Conservation (phyloP, 345 rosid genomes). For the Camelina neglecta region DNA sequence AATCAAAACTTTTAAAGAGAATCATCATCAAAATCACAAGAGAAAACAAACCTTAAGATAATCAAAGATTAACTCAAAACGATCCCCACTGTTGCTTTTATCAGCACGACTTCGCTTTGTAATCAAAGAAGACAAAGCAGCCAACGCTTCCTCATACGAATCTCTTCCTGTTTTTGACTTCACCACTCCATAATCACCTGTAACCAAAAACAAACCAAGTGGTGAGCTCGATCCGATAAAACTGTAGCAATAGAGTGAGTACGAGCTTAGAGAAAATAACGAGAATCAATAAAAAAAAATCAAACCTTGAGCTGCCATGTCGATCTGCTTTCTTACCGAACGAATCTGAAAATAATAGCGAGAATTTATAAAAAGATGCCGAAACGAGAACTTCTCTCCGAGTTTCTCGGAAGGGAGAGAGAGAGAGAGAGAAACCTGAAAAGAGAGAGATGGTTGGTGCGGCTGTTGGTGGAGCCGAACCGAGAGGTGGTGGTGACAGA, state of each 20-base stretch:
- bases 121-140: conserved; percentile 81
- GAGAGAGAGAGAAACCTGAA: conserved; percentile 35
- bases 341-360: conserved; percentile 40
- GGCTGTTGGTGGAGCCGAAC: conserved; percentile 43
- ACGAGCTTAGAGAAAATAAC: conserved; percentile 4
- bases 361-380: not conserved
- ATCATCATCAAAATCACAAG: not conserved
- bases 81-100: conserved; percentile 81
- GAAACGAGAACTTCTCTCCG: conserved; percentile 11
- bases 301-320: conserved; percentile 43
- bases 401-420: conserved; percentile 14
- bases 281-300: not conserved
- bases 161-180: conserved; percentile 21
- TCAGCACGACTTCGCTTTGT: conserved; percentile 91
- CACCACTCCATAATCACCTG: conserved; percentile 48
- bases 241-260: not conserved
- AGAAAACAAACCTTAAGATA: conserved; percentile 75
- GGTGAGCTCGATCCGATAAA: conserved; percentile 31
- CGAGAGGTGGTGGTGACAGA: conserved; percentile 26
- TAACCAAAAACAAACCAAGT: conserved; percentile 16
- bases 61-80: conserved; percentile 83
- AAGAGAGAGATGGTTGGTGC: conserved; percentile 31
- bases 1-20: not conserved
- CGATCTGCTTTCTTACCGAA: conserved; percentile 41
- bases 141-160: conserved; percentile 78